Conservation (phyloP, 2,329 filamentous ascomycete species). For the Phoma herbarum region DNA sequence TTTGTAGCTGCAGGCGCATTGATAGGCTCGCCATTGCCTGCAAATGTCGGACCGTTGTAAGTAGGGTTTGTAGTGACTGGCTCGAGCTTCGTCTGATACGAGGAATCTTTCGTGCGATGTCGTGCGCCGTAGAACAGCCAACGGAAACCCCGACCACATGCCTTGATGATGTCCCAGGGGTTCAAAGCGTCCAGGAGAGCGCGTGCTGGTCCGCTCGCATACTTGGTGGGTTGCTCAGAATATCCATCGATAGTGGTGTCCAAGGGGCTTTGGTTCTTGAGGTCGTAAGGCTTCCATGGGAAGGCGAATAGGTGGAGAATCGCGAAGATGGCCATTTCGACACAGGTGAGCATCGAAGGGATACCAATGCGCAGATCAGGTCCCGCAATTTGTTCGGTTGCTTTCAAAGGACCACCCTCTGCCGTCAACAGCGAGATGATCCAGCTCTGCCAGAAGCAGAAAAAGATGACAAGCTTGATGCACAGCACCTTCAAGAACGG, state of each 20-base stretch:
- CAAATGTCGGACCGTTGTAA: slow-evolving; percentile 37
- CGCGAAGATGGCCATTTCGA: slow-evolving; percentile 86
- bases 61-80: slow-evolving; percentile 26
- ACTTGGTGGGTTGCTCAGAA: slow-evolving; percentile 44
- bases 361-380: slow-evolving; percentile 84
- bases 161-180: slow-evolving; percentile 83
- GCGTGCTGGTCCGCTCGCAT: slow-evolving; percentile 69
- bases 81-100: slow-evolving; percentile 47
- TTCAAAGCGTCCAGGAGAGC: slow-evolving; percentile 79
- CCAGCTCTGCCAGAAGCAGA: slow-evolving; percentile 82
- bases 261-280: slow-evolving; percentile 38
- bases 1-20: slow-evolving; percentile 17
- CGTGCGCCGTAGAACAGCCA: slow-evolving; percentile 82
- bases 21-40: slow-evolving; percentile 31
- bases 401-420: slow-evolving; percentile 69
- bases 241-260: slow-evolving; percentile 25
- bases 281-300: slow-evolving; percentile 74
- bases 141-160: slow-evolving; percentile 76
- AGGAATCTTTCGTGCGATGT: slow-evolving; percentile 58
- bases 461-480: slow-evolving; percentile 91
- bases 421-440: slow-evolving; percentile 68
- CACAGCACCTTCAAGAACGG: slow-evolving; percentile 83
- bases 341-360: slow-evolving; percentile 77
- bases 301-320: slow-evolving; percentile 85
- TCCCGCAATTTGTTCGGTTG: slow-evolving; percentile 69